Evolutionary conservation across 305 asterid genomes (phyloP).

Genomic region (Fraxinus albicans): DNA sequence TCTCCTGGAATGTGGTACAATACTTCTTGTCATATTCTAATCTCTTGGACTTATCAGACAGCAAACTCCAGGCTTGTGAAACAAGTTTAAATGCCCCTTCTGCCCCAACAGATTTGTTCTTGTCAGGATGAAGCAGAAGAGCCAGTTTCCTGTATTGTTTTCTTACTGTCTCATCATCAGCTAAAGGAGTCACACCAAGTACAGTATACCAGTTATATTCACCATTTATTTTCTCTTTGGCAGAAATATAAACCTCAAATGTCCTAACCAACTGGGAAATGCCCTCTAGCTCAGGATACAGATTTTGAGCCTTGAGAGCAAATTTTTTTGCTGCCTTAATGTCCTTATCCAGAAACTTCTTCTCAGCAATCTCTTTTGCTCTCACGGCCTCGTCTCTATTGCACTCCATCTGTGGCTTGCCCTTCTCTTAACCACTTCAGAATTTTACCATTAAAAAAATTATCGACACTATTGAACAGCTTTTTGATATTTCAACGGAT

Average conservation of each 20-base stretch:
- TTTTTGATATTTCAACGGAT: background rate
- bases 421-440: constrained; percentile 34
- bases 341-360: constrained; percentile 54
- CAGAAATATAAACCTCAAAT: constrained; percentile 60
- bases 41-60: constrained; percentile 61
- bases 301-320: constrained; percentile 64
- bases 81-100: constrained; percentile 74
- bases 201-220: constrained; percentile 74
- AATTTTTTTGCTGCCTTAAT: constrained; percentile 60
- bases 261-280: constrained; percentile 68
- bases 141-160: constrained; percentile 75
- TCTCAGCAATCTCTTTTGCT: constrained; percentile 73
- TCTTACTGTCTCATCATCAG: constrained; percentile 67
- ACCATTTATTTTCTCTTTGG: constrained; percentile 49
- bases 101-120: constrained; percentile 66
- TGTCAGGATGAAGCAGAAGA: constrained; percentile 81
- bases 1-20: constrained; percentile 31
- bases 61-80: constrained; percentile 76
- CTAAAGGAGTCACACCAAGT: constrained; percentile 68
- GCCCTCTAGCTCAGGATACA: constrained; percentile 72
- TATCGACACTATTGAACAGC: constrained; percentile 1
- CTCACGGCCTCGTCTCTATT: constrained; percentile 79
- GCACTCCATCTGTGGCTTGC: constrained; percentile 63
- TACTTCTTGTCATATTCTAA: constrained; percentile 48
- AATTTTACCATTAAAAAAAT: constrained; percentile 22